Evolutionary conservation across 495 filamentous ascomycete species (phyloP), one percentile per base, ranked within the genome.

Genomic region (Oleoguttula mirabilis): DNA sequence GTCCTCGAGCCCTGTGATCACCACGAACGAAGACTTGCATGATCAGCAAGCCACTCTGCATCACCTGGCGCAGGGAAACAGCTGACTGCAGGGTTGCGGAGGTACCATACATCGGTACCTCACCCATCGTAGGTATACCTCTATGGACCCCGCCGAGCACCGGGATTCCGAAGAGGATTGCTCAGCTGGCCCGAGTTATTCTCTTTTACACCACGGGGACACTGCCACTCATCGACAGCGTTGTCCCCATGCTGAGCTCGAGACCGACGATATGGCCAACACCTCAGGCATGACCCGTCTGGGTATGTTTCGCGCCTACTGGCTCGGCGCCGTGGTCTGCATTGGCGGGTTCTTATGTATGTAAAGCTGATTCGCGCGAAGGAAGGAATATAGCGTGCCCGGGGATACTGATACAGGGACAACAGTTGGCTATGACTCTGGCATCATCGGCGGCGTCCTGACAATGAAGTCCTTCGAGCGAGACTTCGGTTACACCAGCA

Each of bases 291-390:
- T 37, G 22, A 44, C 32, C 22, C 41, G 23, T n/a, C 19, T 57
- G 52, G 43, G 65, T 45, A 50, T 63, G 52, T 55, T 67, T 28
- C 62, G 71, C 35, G 68, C 69, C 10, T 76, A 73, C 52, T 75
- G 65, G 64, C 61, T 76, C 6, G 68, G 69, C 11, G 55, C 58
- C 3, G 64, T 74, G 3, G 62, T 66, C 0, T 65, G 59, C 39
- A 56, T 65, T 33, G 60, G 60, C 8, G 62, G 62, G 0, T 66
- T 66, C 47, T 47, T 66, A 2, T 65, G 45, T 48, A 32, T 3
- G 43, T n/a, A n/a, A n/a, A n/a, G n/a, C n/a, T n/a, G n/a, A n/a
- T n/a, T n/a, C n/a, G n/a, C n/a, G n/a, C n/a, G n/a, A n/a, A n/a
- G n/a, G n/a, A n/a, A n/a, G n/a, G n/a, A n/a, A n/a, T n/a, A n/a